A percentile compares a stretch with the other conserved stretches of the same genome.
These are phyloP conservation scores for Rossbeevera mucosa DNA, from an alignment of 768 basidiomycete genomes.

Conservation along the genomic window DNA sequence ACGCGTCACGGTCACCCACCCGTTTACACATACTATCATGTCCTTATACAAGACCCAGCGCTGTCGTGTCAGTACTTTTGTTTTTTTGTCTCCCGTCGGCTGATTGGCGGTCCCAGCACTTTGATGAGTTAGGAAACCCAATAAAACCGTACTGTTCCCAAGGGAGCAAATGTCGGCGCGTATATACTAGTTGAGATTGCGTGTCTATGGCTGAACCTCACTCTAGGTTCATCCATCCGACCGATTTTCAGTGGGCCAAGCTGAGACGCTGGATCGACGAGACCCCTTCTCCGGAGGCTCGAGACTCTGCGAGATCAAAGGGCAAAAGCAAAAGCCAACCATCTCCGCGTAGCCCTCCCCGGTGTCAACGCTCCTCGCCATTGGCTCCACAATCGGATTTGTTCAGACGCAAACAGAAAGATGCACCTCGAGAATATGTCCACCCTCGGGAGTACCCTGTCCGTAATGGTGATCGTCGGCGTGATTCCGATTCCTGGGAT, in stretches of 20 bases:
- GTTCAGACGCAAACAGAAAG: conserved; percentile 33
- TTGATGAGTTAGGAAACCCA: conserved; percentile 40
- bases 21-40: conserved; percentile 21
- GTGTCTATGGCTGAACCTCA: conserved; percentile 4
- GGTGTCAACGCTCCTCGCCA: conserved; percentile 31
- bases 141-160: conserved; percentile 43
- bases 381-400: conserved; percentile 42
- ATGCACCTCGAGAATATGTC: conserved; percentile 20
- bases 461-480: conserved; percentile 22
- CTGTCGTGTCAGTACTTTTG: conserved; percentile 40
- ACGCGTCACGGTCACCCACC: conserved; percentile 22
- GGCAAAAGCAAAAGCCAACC: conserved; percentile 19
- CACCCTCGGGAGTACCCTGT: conserved; percentile 15
- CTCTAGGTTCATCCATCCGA: conserved; percentile 47
- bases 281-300: conserved; percentile 19
- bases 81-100: conserved; percentile 8
- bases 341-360: conserved; percentile 18
- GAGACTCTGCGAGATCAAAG: conserved; percentile 21
- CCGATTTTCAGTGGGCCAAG: conserved; percentile 40
- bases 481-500: conserved; percentile 21
- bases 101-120: conserved; percentile 35
- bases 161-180: conserved; percentile 48
- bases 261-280: conserved; percentile 16
- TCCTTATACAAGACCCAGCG: conserved; percentile 41
- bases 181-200: conserved; percentile 11